Evolutionary conservation across 495 filamentous ascomycete species (phyloP).

Genomic region (Schizothecium vesticola): DNA sequence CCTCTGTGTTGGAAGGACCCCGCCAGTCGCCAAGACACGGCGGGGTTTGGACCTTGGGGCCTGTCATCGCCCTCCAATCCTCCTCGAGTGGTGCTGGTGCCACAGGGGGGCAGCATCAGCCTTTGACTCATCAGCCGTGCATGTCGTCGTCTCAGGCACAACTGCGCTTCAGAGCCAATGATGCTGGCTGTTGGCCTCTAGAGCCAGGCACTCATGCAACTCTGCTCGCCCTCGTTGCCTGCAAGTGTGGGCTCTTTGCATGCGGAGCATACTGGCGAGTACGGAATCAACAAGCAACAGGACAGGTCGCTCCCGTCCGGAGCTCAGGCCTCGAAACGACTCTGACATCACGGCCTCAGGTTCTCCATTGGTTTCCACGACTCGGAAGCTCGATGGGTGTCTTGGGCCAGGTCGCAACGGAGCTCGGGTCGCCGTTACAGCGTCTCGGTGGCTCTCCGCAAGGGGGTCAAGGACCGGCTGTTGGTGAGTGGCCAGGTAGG

Average conservation of each 20-base stretch:
- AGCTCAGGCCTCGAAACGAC: conserved; percentile 2
- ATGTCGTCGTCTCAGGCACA: conserved; percentile 16
- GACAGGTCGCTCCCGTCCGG: neutral
- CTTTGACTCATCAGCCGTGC: conserved; percentile 23
- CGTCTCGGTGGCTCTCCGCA: neutral
- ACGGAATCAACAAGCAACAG: too few relatives aligned
- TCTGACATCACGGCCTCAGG: neutral
- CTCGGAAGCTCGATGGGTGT: neutral
- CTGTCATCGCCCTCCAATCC: neutral
- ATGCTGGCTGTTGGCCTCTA: conserved; percentile 6
- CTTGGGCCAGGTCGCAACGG: neutral
- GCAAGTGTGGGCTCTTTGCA: neutral
- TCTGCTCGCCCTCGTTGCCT: neutral
- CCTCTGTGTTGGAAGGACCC: neutral
- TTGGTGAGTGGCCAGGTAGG: neutral
- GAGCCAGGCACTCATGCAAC: conserved; percentile 4
- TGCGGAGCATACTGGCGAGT: neutral
- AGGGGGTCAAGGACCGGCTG: neutral
- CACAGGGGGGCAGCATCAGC: conserved; percentile 9
- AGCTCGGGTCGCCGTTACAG: neutral
- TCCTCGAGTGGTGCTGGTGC: neutral
- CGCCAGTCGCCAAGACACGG: conserved; percentile 1
- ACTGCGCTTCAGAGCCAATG: conserved; percentile 17
- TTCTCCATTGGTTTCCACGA: neutral
- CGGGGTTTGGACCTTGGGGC: conserved; percentile 3